Evolutionary conservation across 345 rosid genomes (phyloP).

Genomic region (rapeseed (Brassica napus)): DNA sequence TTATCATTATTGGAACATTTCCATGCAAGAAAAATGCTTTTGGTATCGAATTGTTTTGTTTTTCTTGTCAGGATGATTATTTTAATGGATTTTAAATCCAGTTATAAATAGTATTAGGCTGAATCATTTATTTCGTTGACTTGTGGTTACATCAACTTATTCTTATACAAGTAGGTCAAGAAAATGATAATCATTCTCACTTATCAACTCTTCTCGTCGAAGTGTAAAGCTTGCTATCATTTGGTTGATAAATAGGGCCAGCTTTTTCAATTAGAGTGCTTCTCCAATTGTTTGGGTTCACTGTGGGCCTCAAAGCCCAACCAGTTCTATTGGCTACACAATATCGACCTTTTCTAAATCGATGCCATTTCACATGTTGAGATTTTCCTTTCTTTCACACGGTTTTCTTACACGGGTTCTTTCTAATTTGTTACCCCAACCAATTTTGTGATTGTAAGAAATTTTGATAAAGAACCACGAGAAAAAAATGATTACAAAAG

Average conservation of each 20-base stretch:
- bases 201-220: neutral
- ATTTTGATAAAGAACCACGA: neutral
- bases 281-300: neutral
- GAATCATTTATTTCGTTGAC: neutral
- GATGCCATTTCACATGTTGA: neutral
- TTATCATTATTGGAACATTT: constrained; percentile 21
- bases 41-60: constrained; percentile 11
- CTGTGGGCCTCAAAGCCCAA: neutral
- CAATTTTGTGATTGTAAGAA: neutral
- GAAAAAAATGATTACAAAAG: neutral
- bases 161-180: neutral
- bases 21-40: constrained; percentile 26
- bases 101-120: neutral
- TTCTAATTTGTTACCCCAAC: neutral
- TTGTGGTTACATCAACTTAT: neutral
- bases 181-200: neutral
- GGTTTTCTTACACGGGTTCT: neutral
- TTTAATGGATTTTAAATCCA: constrained; percentile 20
- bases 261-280: neutral
- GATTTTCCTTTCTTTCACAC: neutral
- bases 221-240: neutral
- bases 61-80: constrained; percentile 10
- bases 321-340: neutral
- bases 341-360: neutral
- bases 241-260: neutral